Evolutionary conservation across 768 basidiomycete species (phyloP).

Genomic region (Tulasnella sp.): DNA sequence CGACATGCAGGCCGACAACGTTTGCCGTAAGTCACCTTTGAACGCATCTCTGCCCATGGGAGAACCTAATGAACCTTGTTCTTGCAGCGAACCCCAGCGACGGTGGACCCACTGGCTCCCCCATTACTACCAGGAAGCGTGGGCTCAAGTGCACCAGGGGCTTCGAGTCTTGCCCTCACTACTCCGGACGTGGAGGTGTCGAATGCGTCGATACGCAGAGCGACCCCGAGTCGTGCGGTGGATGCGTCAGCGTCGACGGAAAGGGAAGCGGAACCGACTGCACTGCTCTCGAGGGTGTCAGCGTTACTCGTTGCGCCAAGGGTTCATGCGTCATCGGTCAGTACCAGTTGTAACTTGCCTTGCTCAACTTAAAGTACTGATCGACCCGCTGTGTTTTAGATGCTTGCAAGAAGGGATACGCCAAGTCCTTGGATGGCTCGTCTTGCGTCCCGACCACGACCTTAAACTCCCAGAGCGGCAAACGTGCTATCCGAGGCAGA

Average conservation of each 20-base stretch:
- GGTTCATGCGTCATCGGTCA: constrained; percentile 35
- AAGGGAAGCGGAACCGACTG: constrained; percentile 41
- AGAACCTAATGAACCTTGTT: neutral
- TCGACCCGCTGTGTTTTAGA: neutral
- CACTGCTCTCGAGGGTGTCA: constrained; percentile 43
- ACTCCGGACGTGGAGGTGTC: constrained; percentile 10
- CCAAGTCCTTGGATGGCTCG: neutral
- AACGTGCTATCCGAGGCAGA: neutral
- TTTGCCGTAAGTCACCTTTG: neutral
- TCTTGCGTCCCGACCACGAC: neutral
- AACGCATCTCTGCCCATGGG: neutral
- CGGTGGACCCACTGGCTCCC: neutral
- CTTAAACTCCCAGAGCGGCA: neutral
- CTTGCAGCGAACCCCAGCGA: neutral
- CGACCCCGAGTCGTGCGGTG: constrained; percentile 21
- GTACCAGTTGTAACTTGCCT: neutral
- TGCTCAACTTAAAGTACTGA: neutral
- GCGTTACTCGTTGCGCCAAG: constrained; percentile 38
- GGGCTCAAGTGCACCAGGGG: neutral
- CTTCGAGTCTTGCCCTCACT: neutral
- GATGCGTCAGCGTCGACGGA: constrained; percentile 6
- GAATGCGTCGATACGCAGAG: constrained; percentile 9
- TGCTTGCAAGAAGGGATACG: neutral
- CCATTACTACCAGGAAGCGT: neutral
- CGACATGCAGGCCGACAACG: neutral